phyloP scores from a whole-genome alignment of 148 eudicot species.

The Fagopyrum tataricum region DNA sequence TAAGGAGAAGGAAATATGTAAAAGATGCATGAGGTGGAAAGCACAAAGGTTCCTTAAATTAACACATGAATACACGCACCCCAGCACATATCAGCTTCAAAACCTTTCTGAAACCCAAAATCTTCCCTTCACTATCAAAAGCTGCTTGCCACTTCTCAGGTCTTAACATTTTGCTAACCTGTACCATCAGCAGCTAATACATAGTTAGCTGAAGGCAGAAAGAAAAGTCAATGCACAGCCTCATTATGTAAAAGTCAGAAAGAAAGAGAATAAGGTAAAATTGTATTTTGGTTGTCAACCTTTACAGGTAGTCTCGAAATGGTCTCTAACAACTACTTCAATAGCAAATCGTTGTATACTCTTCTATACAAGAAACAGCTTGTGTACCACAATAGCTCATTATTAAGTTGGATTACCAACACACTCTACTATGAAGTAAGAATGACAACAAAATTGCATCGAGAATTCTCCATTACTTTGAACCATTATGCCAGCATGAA shows the following conservation, averaged over 20 bases:
- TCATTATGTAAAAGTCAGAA: not conserved
- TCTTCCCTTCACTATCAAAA: constrained; percentile 79
- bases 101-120: constrained; percentile 67
- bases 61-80: constrained; percentile 32
- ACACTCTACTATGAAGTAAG: not conserved
- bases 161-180: constrained; percentile 92
- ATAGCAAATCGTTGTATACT: not conserved
- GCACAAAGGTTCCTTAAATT: not conserved
- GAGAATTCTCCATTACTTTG: not conserved
- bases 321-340: not conserved
- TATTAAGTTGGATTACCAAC: not conserved
- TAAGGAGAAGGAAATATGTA: not conserved
- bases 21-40: not conserved
- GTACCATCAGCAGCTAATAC: constrained; percentile 17
- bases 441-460: not conserved
- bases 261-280: no score
- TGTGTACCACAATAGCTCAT: not conserved
- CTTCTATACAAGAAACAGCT: not conserved
- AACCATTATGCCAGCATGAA: not conserved
- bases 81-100: constrained; percentile 70
- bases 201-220: not conserved
- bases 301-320: not conserved
- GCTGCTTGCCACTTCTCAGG: constrained; percentile 92
- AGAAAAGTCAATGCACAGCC: not conserved
- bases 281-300: not conserved